These are phyloP conservation scores for Voacanga thouarsii DNA, from an alignment of 257 asterid species.

Conservation along the genomic window DNA sequence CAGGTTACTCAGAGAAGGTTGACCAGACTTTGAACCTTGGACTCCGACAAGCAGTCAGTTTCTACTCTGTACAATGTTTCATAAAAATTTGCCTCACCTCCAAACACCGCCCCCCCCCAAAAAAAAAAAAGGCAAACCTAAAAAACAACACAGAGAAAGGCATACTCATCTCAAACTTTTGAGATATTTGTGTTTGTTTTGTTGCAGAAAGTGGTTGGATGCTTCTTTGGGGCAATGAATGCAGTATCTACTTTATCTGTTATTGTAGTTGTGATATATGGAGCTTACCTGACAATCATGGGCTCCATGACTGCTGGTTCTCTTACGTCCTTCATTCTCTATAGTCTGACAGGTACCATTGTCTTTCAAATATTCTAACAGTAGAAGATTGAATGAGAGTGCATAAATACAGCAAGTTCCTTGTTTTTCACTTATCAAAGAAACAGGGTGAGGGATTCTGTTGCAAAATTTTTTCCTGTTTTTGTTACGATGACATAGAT, in stretches of 20 bases:
- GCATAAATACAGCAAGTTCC: background rate
- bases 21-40: constrained; percentile 84
- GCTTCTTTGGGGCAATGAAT: constrained; percentile 70
- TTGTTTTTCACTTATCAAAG: background rate
- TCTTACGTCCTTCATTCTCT: constrained; percentile 82
- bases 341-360: constrained; percentile 72
- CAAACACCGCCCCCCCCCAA: background rate
- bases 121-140: too few relatives aligned
- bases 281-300: constrained; percentile 66
- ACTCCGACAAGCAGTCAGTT: constrained; percentile 77
- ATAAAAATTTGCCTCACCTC: constrained; percentile 3
- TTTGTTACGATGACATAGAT: background rate
- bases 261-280: constrained; percentile 74
- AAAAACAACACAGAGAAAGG: background rate
- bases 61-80: background rate
- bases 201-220: constrained; percentile 61
- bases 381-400: background rate
- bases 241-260: constrained; percentile 85
- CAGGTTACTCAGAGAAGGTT: constrained; percentile 80
- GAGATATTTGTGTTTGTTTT: background rate
- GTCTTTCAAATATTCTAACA: background rate
- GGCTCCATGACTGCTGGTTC: constrained; percentile 82
- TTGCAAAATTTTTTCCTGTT: background rate
- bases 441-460: background rate
- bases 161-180: constrained; percentile 19